Percentiles rank a stretch among this genome's conserved stretches.
These are phyloP conservation scores for Exophiala sideris DNA, from an alignment of 2,329 filamentous ascomycete genomes.

Conservation along the genomic window DNA sequence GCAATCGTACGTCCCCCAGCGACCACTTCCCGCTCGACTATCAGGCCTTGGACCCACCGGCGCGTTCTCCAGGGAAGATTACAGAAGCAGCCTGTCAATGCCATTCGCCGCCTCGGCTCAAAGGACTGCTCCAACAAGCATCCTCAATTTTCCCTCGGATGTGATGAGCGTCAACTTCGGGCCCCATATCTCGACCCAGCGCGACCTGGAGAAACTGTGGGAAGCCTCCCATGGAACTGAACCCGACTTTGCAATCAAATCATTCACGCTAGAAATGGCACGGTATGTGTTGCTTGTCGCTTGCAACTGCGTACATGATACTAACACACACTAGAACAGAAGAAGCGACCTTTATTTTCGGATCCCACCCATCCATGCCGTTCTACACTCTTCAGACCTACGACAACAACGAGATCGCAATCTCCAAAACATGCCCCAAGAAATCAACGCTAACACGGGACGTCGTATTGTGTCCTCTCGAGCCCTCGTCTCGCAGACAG, in stretches of 20 bases:
- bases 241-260: conserved; percentile 31
- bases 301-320: background rate
- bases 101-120: conserved; percentile 36
- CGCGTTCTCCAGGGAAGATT: conserved; percentile 26
- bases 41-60: conserved; percentile 9
- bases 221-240: conserved; percentile 46
- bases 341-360: conserved; percentile 43
- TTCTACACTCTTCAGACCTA: conserved; percentile 46
- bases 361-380: conserved; percentile 37
- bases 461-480: conserved; percentile 43
- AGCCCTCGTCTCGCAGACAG: conserved; percentile 37
- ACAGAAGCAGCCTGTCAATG: conserved; percentile 33
- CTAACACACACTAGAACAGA: conserved; percentile 35
- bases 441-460: conserved; percentile 40
- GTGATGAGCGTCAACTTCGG: conserved; percentile 35
- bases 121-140: conserved; percentile 42
- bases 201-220: conserved; percentile 43
- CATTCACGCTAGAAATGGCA: conserved; percentile 41
- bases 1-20: conserved; percentile 37
- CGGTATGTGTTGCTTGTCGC: conserved; percentile 33
- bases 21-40: conserved; percentile 19
- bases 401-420: conserved; percentile 41
- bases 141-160: conserved; percentile 40
- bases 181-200: conserved; percentile 36
- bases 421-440: conserved; percentile 41